phyloP scores from a whole-genome alignment of 192 early-diverging fungal genomes.

The Coemansia sp. region DNA sequence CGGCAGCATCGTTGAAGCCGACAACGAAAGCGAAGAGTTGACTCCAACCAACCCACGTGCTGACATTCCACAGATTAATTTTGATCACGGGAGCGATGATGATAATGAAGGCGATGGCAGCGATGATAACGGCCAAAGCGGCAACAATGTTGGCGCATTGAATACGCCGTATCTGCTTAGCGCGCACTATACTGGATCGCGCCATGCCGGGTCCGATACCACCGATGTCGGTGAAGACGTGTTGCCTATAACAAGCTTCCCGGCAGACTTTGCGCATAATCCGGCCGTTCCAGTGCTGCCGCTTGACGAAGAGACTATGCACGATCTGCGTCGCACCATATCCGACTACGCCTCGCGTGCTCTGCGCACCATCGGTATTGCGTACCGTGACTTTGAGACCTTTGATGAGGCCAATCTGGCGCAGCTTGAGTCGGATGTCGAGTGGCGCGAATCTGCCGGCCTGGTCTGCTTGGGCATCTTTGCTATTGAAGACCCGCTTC shows the following conservation, averaged over 20 bases:
- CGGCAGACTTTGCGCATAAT: conserved; percentile 48
- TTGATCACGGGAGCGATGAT: conserved; percentile 49
- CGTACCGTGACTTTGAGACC: conserved; percentile 77
- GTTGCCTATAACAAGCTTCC: conserved; percentile 17
- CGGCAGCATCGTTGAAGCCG: conserved; percentile 10
- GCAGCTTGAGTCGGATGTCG: conserved; percentile 40
- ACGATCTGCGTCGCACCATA: conserved; percentile 40
- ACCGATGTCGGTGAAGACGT: conserved; percentile 44
- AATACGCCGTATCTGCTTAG: conserved; percentile 36
- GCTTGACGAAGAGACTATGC: conserved; percentile 49
- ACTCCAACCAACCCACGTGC: conserved; percentile 10
- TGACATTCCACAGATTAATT: conserved; percentile 50
- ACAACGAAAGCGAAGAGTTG: conserved; percentile 13
- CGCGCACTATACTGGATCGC: conserved; percentile 41
- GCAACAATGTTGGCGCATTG: neutral
- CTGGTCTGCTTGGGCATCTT: conserved; percentile 84
- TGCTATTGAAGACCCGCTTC: conserved; percentile 96
- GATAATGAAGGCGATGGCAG: conserved; percentile 8
- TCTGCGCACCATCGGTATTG: conserved; percentile 88
- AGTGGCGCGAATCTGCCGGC: conserved; percentile 54
- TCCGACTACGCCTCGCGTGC: conserved; percentile 59
- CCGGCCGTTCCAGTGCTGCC: conserved; percentile 48
- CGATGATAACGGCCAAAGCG: neutral
- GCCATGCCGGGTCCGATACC: conserved; percentile 41
- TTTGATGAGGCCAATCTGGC: conserved; percentile 53